These are phyloP conservation scores for Clausena lansium DNA, from an alignment of 345 rosid genomes.

Conservation along the genomic window DNA sequence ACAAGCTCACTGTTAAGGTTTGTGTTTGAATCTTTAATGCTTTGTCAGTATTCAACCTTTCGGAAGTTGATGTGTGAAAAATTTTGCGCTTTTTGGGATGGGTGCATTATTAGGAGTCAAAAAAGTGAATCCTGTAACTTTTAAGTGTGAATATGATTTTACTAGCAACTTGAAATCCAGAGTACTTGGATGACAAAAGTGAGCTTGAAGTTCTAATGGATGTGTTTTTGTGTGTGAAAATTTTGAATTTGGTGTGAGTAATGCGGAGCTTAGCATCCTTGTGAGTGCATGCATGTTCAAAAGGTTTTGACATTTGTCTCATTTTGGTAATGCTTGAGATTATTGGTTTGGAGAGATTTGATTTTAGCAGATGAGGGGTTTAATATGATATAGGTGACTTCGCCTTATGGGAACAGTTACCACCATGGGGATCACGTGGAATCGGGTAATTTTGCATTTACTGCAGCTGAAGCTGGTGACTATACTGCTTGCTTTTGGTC, in stretches of 20 bases:
- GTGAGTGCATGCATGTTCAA: not conserved
- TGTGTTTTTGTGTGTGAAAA: not conserved
- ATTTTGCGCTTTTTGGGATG: not conserved
- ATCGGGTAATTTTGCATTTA: constrained; percentile 72
- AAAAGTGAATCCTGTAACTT: not conserved
- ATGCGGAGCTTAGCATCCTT: not conserved
- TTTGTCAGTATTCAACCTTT: not conserved
- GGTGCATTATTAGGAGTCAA: not conserved
- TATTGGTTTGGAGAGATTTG: not conserved
- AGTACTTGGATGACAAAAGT: not conserved
- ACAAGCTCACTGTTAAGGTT: constrained; percentile 63
- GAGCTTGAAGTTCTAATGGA: not conserved
- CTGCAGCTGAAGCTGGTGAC: constrained; percentile 63
- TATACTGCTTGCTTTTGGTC: constrained; percentile 64
- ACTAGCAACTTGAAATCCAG: not conserved
- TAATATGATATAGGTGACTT: constrained; percentile 46
- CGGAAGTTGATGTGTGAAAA: not conserved
- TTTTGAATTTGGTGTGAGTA: not conserved
- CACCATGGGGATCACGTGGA: constrained; percentile 57
- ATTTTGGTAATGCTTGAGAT: not conserved
- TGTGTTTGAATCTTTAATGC: not conserved
- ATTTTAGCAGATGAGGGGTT: constrained; percentile 3
- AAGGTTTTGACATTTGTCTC: not conserved
- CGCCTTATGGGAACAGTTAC: constrained; percentile 52
- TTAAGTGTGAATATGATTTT: not conserved